These are phyloP conservation scores for Lachnellula subtilissima DNA, from an alignment of 2,329 filamentous ascomycete species.

Conservation along the genomic window DNA sequence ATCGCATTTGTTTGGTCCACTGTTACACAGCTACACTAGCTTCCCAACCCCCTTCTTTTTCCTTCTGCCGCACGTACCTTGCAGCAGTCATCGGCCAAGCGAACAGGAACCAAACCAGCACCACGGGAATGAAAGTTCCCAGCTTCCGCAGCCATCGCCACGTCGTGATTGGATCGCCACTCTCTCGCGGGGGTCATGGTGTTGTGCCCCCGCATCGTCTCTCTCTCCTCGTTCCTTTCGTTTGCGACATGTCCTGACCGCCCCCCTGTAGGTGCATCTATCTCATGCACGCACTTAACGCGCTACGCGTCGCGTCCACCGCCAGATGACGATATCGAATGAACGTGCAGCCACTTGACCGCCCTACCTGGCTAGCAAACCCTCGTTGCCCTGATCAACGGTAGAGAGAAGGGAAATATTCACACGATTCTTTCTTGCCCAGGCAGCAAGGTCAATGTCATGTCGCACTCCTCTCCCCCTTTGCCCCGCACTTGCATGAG, in stretches of 20 bases:
- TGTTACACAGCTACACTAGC: slow-evolving; percentile 5
- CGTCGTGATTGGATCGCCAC: background rate
- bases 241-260: slow-evolving; percentile 2
- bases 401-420: background rate
- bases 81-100: slow-evolving; percentile 2
- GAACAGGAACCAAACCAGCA: slow-evolving; percentile 1
- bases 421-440: background rate
- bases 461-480: slow-evolving; percentile 1
- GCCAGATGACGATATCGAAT: slow-evolving; percentile 9
- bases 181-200: background rate
- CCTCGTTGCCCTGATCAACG: slow-evolving; percentile 15
- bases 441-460: slow-evolving; percentile 13
- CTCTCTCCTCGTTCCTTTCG: background rate
- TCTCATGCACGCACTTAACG: slow-evolving; percentile 26
- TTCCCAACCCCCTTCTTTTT: slow-evolving; percentile 3
- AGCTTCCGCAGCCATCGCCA: background rate
- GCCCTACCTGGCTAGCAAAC: slow-evolving; percentile 1
- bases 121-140: background rate
- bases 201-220: background rate
- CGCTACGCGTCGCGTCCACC: slow-evolving; percentile 15
- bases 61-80: slow-evolving; percentile 1
- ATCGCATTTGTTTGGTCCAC: slow-evolving; percentile 1
- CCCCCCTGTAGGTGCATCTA: no score
- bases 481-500: slow-evolving; percentile 10
- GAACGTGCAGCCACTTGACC: slow-evolving; percentile 10